A percentile compares a stretch with the other conserved stretches of the same genome.
Evolutionary conservation across 805 yeast genomes (phyloP).

Genomic region (Cyberlindnera mrakii): DNA sequence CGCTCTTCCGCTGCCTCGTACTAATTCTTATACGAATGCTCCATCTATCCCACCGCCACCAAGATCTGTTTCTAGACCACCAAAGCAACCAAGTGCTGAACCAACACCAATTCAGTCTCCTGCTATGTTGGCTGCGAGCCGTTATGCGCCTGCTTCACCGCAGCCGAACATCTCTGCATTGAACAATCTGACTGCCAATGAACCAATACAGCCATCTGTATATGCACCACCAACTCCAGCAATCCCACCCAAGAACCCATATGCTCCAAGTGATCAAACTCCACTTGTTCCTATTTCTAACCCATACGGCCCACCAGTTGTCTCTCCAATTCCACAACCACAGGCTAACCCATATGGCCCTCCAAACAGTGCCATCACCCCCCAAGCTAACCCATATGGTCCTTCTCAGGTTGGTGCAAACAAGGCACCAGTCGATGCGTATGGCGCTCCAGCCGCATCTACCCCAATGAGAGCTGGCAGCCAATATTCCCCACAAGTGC

Average conservation of each 20-base stretch:
- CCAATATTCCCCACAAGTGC: constrained; percentile 18
- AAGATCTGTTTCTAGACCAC: constrained; percentile 24
- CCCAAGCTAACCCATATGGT: constrained; percentile 29
- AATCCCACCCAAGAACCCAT: constrained; percentile 28
- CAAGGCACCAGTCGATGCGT: constrained; percentile 18
- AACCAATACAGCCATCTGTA: constrained; percentile 27
- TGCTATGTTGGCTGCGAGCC: constrained; percentile 20
- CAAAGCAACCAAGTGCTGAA: constrained; percentile 12
- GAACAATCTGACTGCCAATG: constrained; percentile 5
- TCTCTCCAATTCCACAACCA: neutral
- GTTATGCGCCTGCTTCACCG: constrained; percentile 29
- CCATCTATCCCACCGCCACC: constrained; percentile 31
- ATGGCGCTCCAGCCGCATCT: constrained; percentile 12
- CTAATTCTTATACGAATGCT: constrained; percentile 20
- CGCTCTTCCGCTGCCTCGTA: constrained; percentile 18
- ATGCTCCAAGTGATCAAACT: constrained; percentile 17
- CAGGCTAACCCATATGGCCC: constrained; percentile 34
- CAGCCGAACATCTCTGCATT: constrained; percentile 13
- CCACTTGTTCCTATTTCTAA: constrained; percentile 2
- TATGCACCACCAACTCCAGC: constrained; percentile 5
- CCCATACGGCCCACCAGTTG: constrained; percentile 26
- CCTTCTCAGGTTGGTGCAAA: constrained; percentile 22
- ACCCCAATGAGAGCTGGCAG: constrained; percentile 19
- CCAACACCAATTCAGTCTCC: constrained; percentile 12
- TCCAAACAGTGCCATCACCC: constrained; percentile 5